phyloP scores from a whole-genome alignment of 441 rosid species.

The Syzygium malaccense region DNA sequence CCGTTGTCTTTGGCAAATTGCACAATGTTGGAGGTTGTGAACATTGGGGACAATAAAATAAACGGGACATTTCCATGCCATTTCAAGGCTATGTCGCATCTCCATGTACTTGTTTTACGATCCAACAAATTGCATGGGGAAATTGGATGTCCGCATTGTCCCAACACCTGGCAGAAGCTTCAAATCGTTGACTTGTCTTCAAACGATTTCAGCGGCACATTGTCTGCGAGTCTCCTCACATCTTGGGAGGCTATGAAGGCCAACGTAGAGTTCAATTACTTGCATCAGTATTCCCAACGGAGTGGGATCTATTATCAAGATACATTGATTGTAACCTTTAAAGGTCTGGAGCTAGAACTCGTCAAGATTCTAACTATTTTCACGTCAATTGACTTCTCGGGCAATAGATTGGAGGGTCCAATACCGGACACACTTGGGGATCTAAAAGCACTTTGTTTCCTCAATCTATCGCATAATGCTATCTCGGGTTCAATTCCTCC shows the following conservation, averaged over 20 bases:
- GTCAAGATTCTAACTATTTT: not conserved
- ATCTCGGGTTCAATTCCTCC: too few relatives aligned
- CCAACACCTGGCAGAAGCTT: not conserved
- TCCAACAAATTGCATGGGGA: not conserved
- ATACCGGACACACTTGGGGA: not conserved
- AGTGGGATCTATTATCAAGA: accelerated
- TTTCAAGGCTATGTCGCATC: not conserved
- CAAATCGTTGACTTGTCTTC: not conserved
- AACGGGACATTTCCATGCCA: not conserved
- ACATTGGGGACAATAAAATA: not conserved
- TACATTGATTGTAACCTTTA: not conserved
- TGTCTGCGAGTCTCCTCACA: not conserved
- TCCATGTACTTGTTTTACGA: not conserved
- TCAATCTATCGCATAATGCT: too few relatives aligned
- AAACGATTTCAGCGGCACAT: not conserved
- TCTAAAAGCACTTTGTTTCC: not conserved
- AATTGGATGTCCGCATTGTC: not conserved
- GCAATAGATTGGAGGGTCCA: not conserved
- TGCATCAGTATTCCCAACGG: accelerated
- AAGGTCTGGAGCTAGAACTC: not conserved
- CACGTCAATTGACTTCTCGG: not conserved
- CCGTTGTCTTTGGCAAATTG: not conserved
- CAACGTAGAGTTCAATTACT: accelerated
- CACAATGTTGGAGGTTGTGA: accelerated
- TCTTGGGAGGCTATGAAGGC: not conserved